These are phyloP conservation scores for Termitomyces heimii DNA, from an alignment of 768 basidiomycete species.

Conservation along the genomic window DNA sequence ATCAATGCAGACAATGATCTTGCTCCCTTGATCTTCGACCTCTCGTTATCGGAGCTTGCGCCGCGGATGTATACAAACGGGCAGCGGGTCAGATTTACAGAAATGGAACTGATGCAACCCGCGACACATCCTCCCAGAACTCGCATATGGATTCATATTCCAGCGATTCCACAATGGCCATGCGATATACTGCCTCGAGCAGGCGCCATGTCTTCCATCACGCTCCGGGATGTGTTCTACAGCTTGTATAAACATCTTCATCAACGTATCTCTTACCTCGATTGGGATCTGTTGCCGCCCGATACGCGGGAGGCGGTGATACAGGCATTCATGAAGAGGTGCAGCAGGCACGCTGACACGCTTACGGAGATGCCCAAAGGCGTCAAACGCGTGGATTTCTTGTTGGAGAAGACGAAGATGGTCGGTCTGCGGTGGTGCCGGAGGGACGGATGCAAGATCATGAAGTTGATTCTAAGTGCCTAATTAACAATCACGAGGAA, in stretches of 20 bases:
- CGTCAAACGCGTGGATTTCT: constrained; percentile 57
- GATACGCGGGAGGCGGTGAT: constrained; percentile 25
- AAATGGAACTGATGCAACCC: constrained; percentile 27
- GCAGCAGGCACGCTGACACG: constrained; percentile 18
- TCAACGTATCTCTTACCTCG: constrained; percentile 30
- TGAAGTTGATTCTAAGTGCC: constrained; percentile 23
- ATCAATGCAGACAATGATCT: constrained; percentile 44
- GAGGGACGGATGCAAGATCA: constrained; percentile 26
- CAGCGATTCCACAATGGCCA: constrained; percentile 54
- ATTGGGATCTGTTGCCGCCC: constrained; percentile 28
- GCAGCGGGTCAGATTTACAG: constrained; percentile 23
- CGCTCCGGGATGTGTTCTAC: constrained; percentile 50
- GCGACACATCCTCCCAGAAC: constrained; percentile 53
- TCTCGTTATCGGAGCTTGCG: constrained; percentile 42
- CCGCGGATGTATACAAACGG: constrained; percentile 34
- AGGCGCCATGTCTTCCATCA: constrained; percentile 49
- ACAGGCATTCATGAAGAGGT: constrained; percentile 32
- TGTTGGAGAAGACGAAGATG: constrained; percentile 41
- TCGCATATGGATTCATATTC: constrained; percentile 48
- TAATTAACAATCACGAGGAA: background rate
- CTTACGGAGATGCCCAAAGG: constrained; percentile 37
- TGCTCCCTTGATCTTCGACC: constrained; percentile 47
- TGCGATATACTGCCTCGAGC: constrained; percentile 39
- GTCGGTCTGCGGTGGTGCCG: constrained; percentile 39
- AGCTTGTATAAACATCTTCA: constrained; percentile 44